Evolutionary conservation across 495 filamentous ascomycete species (phyloP), one percentile per base, ranked within the genome.

Genomic region (Aspergillus coremiiformis): DNA sequence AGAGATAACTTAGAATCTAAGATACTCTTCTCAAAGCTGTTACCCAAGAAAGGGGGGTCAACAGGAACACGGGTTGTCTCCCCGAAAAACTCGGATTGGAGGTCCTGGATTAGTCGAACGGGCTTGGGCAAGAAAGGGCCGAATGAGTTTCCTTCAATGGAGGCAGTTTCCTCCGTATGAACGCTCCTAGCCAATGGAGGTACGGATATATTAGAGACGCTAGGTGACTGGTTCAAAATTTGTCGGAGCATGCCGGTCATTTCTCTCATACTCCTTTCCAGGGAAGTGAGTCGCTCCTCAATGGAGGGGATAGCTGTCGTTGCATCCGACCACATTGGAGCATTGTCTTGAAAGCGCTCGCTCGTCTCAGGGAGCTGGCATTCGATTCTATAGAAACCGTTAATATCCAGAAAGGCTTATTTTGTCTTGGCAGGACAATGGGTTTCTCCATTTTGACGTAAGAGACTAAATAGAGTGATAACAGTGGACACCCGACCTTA

Each of bases 201-300:
- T 15, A 29, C 47, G 3, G 60, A 52, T 11, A 55, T 62, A 35
- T 56, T 43, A 14, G 55, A 50, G 14, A 58, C 39, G 14, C 17
- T 57, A 5, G 63, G 59, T n/a, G 67, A 52, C 6, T 61, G 59
- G 26, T 66, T 59, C 27, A 63, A 57, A 54, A 72, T 70, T 44
- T 70, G 68, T 26, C 63, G 66, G 64, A 72, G 63, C 39, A 68
- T 59, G 41, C 66, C 54, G 2, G 69, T 72, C 67, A 72, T 67
- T 48, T 72, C 68, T 9, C 62, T 62, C 67, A 72, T 72, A 21
- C 66, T 61, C 22, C 61, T 59, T 53, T 72, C 68, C 14, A 72
- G 52, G 14, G 67, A 70, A 24, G 56, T 60, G 4, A 72, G 57
- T 4, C 68, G 67, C 50, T 72, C 68, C 50, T 72, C 68, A n/a